Conservation (phyloP, 306 rosid genomes). For the Lathyrus aphaca region DNA sequence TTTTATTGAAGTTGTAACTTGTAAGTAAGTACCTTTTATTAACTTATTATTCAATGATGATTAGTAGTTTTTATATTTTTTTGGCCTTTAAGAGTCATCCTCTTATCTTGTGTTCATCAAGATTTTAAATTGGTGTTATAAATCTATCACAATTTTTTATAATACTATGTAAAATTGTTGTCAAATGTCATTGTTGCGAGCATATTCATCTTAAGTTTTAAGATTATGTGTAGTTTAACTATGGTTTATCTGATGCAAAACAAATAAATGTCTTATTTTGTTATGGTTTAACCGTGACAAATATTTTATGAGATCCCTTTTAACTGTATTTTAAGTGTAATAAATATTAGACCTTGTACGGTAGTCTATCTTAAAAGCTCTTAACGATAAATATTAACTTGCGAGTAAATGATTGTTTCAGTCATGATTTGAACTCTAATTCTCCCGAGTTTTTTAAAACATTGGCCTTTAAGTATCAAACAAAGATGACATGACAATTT, state of each 20-base stretch:
- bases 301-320: too few relatives aligned
- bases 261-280: too few relatives aligned
- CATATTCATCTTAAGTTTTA: too few relatives aligned
- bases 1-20: slow-evolving; percentile 54
- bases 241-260: too few relatives aligned
- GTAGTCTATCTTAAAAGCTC: too few relatives aligned
- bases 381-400: too few relatives aligned
- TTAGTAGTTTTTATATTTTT: slow-evolving; percentile 43
- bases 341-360: too few relatives aligned
- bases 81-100: neutral
- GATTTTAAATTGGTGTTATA: neutral
- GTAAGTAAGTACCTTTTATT: slow-evolving; percentile 56
- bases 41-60: slow-evolving; percentile 47
- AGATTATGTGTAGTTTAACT: too few relatives aligned
- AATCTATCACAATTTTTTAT: neutral
- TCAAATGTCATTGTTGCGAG: neutral
- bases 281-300: too few relatives aligned
- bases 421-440: too few relatives aligned
- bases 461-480: neutral
- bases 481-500: neutral
- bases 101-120: neutral
- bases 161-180: neutral
- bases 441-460: neutral
- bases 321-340: too few relatives aligned
- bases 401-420: too few relatives aligned